A percentile compares a stretch with the other conserved stretches of the same genome.
Evolutionary conservation across 2,329 filamentous ascomycete genomes (phyloP).

Genomic region (Colletotrichum destructivum): DNA sequence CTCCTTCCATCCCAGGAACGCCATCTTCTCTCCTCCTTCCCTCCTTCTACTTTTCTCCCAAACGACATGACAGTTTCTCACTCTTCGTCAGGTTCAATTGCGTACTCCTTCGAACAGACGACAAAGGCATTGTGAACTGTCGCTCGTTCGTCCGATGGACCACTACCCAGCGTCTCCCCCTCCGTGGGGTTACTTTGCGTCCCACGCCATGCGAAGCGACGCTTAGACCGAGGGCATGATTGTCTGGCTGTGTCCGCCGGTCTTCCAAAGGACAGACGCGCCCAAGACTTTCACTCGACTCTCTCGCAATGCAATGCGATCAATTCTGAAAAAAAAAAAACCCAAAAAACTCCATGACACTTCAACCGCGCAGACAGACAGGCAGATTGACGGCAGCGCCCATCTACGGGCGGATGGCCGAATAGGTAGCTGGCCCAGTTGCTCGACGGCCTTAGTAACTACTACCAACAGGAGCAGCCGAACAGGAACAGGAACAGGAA

Average conservation of each 20-base stretch:
- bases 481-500: too few species aligned
- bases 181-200: not conserved
- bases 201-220: not conserved
- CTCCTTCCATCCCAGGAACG: not conserved
- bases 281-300: not conserved
- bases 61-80: not conserved
- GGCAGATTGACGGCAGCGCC: not conserved
- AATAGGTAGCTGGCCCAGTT: not conserved
- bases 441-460: too few species aligned
- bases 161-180: not conserved
- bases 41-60: not conserved
- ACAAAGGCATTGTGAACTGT: conserved; percentile 6
- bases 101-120: too few species aligned
- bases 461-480: not conserved
- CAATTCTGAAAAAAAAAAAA: too few species aligned
- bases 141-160: not conserved
- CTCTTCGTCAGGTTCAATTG: not conserved
- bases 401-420: not conserved
- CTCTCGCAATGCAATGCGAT: conserved; percentile 5
- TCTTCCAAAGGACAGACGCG: conserved; percentile 6
- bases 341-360: not conserved
- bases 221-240: conserved; percentile 14
- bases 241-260: not conserved
- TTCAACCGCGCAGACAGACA: not conserved
- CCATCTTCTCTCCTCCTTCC: not conserved